A percentile compares a stretch with the other conserved stretches of the same genome.
phyloP scores from a whole-genome alignment of 1,139 yeast genomes.

The Suhomyces terraborum region DNA sequence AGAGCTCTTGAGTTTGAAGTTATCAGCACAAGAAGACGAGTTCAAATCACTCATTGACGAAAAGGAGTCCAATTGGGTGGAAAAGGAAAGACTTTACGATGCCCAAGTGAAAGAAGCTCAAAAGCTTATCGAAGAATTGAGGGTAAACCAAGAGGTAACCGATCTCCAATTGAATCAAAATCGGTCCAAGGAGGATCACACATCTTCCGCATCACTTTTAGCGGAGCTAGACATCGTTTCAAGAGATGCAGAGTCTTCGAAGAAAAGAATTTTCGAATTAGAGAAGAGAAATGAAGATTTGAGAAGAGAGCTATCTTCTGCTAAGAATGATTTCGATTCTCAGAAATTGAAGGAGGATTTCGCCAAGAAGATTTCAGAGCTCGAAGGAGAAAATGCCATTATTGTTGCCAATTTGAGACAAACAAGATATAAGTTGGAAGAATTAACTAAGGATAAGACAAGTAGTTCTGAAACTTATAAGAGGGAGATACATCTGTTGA shows the following conservation, averaged over 20 bases:
- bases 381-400: slow-evolving; percentile 68
- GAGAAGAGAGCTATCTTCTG: slow-evolving; percentile 60
- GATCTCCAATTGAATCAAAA: slow-evolving; percentile 47
- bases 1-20: slow-evolving; percentile 46
- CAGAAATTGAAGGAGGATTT: slow-evolving; percentile 36
- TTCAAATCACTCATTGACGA: slow-evolving; percentile 60
- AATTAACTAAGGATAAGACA: slow-evolving; percentile 36
- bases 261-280: slow-evolving; percentile 65
- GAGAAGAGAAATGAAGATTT: slow-evolving; percentile 79
- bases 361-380: slow-evolving; percentile 48
- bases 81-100: slow-evolving; percentile 48
- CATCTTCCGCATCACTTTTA: slow-evolving; percentile 33
- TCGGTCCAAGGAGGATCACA: slow-evolving; percentile 13
- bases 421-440: slow-evolving; percentile 37
- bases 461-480: slow-evolving; percentile 36
- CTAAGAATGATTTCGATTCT: slow-evolving; percentile 47
- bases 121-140: slow-evolving; percentile 53
- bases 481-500: slow-evolving; percentile 51
- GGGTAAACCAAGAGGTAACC: slow-evolving; percentile 57
- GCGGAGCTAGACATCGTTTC: slow-evolving; percentile 67
- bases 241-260: slow-evolving; percentile 74
- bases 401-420: slow-evolving; percentile 66
- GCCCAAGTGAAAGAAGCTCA: slow-evolving; percentile 49
- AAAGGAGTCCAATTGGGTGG: slow-evolving; percentile 61
- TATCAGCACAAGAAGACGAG: slow-evolving; percentile 65